phyloP scores from a whole-genome alignment of 1,139 yeast genomes.

The Debaryomyces sp. region DNA sequence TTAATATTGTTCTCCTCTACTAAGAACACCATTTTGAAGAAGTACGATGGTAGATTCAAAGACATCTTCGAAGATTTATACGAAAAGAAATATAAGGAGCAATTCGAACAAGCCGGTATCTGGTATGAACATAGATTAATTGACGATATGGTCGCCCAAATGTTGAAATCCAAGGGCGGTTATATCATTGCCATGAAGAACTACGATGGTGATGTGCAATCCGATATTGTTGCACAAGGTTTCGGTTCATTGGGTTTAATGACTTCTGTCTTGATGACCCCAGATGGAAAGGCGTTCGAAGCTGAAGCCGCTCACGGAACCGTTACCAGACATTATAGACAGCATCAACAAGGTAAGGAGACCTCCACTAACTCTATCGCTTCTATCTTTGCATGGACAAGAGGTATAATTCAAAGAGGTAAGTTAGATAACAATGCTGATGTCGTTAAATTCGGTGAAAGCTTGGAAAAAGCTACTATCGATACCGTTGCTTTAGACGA shows the following conservation, averaged over 20 bases:
- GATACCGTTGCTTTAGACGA: slow-evolving; percentile 86
- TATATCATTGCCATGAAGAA: slow-evolving; percentile 93
- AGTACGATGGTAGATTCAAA: slow-evolving; percentile 92
- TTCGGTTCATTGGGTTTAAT: slow-evolving; percentile 94
- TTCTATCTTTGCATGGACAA: slow-evolving; percentile 96
- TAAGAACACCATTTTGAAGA: slow-evolving; percentile 91
- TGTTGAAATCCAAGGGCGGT: slow-evolving; percentile 95
- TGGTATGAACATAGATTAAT: slow-evolving; percentile 97
- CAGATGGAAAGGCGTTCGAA: slow-evolving; percentile 95
- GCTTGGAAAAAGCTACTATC: slow-evolving; percentile 77
- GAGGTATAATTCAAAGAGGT: slow-evolving; percentile 92
- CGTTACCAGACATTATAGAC: slow-evolving; percentile 94
- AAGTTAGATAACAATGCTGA: slow-evolving; percentile 83
- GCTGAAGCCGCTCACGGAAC: slow-evolving; percentile 98
- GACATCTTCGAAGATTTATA: slow-evolving; percentile 86
- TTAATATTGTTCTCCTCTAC: slow-evolving; percentile 85
- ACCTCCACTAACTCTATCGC: slow-evolving; percentile 98
- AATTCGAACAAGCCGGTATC: slow-evolving; percentile 76
- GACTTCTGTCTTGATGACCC: slow-evolving; percentile 93
- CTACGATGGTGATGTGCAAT: slow-evolving; percentile 97
- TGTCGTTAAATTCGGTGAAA: slow-evolving; percentile 75
- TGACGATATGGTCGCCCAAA: slow-evolving; percentile 98
- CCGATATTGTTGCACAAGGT: slow-evolving; percentile 97
- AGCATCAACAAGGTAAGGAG: slow-evolving; percentile 92
- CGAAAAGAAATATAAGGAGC: slow-evolving; percentile 64